phyloP scores from a whole-genome alignment of 768 basidiomycete genomes.

The Podaxis sp. region DNA sequence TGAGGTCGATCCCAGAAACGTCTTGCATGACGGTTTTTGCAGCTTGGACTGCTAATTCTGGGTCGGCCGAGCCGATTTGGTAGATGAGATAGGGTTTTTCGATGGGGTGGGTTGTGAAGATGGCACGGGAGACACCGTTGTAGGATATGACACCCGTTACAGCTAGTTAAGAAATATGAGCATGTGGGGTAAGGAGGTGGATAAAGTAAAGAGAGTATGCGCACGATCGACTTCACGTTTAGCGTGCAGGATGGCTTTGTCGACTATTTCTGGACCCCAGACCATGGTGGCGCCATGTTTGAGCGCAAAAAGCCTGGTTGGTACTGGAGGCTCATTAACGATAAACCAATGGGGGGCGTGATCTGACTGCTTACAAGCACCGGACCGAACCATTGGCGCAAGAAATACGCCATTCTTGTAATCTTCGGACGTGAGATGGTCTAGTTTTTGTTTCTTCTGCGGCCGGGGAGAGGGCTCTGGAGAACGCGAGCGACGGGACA shows the following conservation, averaged over 20 bases:
- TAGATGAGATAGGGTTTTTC: conserved; percentile 95
- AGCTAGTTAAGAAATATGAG: conserved; percentile 42
- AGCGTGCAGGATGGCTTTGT: conserved; percentile 90
- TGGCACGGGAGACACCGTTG: conserved; percentile 77
- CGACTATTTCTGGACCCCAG: conserved; percentile 96
- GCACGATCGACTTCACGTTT: conserved; percentile 84
- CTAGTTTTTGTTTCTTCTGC: conserved; percentile 54
- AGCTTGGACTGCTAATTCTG: conserved; percentile 89
- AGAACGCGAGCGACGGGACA: conserved; percentile 56
- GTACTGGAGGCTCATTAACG: conserved; percentile 50
- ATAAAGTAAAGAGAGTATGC: conserved; percentile 28
- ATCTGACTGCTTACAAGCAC: conserved; percentile 61
- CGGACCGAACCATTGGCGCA: conserved; percentile 98
- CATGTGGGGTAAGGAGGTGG: not conserved
- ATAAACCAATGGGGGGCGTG: conserved; percentile 18
- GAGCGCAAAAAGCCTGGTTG: conserved; percentile 80
- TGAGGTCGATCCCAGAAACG: conserved; percentile 92
- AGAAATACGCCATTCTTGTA: conserved; percentile 90
- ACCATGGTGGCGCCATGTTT: conserved; percentile 94
- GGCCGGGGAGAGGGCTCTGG: conserved; percentile 47
- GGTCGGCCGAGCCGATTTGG: conserved; percentile 91
- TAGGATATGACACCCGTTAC: conserved; percentile 86
- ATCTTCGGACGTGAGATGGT: conserved; percentile 64
- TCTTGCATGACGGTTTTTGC: conserved; percentile 85
- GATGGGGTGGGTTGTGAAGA: conserved; percentile 91